A percentile compares a stretch with the other conserved stretches of the same genome.
phyloP scores from a whole-genome alignment of 129 eudicot genomes.

The Smallanthus sonchifolius region DNA sequence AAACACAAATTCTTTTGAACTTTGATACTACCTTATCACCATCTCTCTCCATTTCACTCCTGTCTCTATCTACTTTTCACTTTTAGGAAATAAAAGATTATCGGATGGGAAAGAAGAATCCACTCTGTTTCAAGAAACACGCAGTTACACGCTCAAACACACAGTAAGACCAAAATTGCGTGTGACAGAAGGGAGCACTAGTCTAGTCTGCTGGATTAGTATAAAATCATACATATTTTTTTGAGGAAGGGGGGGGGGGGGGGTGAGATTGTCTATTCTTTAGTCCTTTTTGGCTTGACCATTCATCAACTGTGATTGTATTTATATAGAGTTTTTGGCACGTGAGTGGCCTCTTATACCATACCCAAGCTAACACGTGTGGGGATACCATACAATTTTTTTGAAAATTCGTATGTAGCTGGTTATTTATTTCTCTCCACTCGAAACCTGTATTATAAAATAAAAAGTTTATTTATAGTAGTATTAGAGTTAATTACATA shows the following conservation, averaged over 20 bases:
- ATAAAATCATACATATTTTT: slow-evolving; percentile 14
- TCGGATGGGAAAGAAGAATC: slow-evolving; percentile 22
- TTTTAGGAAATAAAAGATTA: neutral
- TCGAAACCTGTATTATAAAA: too few relatives aligned
- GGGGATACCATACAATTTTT: slow-evolving; percentile 14
- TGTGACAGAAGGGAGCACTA: slow-evolving; percentile 9
- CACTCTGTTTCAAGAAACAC: slow-evolving; percentile 23
- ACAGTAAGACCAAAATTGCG: slow-evolving; percentile 7
- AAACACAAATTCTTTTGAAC: slow-evolving; percentile 93
- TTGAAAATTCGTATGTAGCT: too few relatives aligned
- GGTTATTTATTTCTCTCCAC: too few relatives aligned
- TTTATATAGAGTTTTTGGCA: slow-evolving; percentile 43
- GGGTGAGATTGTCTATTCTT: slow-evolving; percentile 8
- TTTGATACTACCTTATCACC: slow-evolving; percentile 45
- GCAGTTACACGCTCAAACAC: slow-evolving; percentile 5
- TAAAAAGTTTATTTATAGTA: too few relatives aligned
- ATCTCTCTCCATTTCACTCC: slow-evolving; percentile 55
- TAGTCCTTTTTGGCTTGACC: slow-evolving; percentile 38
- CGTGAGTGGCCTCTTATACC: slow-evolving; percentile 37
- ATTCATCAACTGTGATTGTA: slow-evolving; percentile 32
- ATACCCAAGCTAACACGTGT: slow-evolving; percentile 38
- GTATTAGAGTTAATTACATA: too few relatives aligned
- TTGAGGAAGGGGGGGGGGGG: too few relatives aligned
- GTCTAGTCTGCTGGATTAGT: neutral
- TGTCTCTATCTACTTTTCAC: slow-evolving; percentile 25